Conservation (phyloP, 208 protist genomes). For the Strigomonas galati region DNA sequence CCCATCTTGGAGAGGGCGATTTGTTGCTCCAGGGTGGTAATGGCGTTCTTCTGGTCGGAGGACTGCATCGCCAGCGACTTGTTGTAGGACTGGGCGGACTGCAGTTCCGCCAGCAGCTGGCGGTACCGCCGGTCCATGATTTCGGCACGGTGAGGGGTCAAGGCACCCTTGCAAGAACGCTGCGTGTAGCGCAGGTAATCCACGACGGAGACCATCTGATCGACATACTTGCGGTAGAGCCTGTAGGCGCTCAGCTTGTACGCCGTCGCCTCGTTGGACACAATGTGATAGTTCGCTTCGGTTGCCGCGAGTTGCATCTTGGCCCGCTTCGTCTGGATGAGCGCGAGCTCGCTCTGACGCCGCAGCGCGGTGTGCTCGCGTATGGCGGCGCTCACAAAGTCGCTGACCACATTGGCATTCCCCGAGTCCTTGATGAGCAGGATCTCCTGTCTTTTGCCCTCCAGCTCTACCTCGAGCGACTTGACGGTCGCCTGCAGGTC, state of each 20-base stretch:
- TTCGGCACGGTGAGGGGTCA: constrained; percentile 66
- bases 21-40: constrained; percentile 61
- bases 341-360: constrained; percentile 73
- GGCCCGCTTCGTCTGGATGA: constrained; percentile 65
- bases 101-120: constrained; percentile 38
- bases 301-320: constrained; percentile 75
- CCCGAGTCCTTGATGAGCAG: constrained; percentile 69
- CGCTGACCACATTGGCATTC: constrained; percentile 55
- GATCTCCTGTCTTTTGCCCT: constrained; percentile 62
- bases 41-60: constrained; percentile 48
- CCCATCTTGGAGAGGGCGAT: constrained; percentile 37
- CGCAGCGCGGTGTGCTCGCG: constrained; percentile 75
- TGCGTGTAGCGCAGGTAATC: constrained; percentile 78
- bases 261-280: constrained; percentile 77
- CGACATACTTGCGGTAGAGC: constrained; percentile 79
- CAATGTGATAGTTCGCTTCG: constrained; percentile 85
- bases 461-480: constrained; percentile 60
- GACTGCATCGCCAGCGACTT: constrained; percentile 47
- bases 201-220: constrained; percentile 62
- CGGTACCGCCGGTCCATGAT: constrained; percentile 67
- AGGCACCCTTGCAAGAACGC: constrained; percentile 43
- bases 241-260: constrained; percentile 85
- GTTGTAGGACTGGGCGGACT: constrained; percentile 28
- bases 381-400: constrained; percentile 82
- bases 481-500: constrained; percentile 71